Base-by-base conservation (phyloP, 148 eudicot genomes). In the Euryodendron excelsum region DNA sequence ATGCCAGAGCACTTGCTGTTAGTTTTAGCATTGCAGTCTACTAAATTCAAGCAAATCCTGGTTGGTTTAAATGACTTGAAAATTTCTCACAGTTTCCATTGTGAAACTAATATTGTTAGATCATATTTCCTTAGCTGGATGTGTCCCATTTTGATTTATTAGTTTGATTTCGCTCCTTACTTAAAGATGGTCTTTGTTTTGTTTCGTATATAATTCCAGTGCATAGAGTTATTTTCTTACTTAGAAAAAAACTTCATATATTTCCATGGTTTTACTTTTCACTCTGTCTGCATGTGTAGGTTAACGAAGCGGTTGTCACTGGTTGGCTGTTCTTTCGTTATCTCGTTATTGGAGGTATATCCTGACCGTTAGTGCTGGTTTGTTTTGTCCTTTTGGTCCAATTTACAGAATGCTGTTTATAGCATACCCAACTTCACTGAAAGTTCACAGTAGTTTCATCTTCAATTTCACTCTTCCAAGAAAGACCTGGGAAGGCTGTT, bases 251-350 rank as follows among this genome's bases (percentile, higher is more conserved):
- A 5, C n/a, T 10, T 36, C 17, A 20, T 39, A n/a, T 28, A 73
- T 31, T 18, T 50, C 23, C 25, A 14, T 52, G 27, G 15, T 73
- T 72, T 37, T 39, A 56, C 37, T 63, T 74, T 73, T 79, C 68
- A 36, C 59, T 64, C 72, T 52, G 74, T 73, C 37, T 52, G 78
- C 64, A 34, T 79, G 65, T 77, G 80, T 91, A 96, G 98, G 92
- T 92, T 56, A 91, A 89, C 72, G 99, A 96, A 89, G 98, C 98
- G 55, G 99, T 96, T 74, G 99, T 96, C 80, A 86, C 84, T 69
- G 96, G 99, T 70, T 96, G 99, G 99, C 86, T 96, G 70, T 93
- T 96, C 85, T 96, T 96, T 56, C 95, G 99, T 30, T 96, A 96
- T 84, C 85, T 96, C 75, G 99, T 96, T 47, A 91, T 96, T 89